These are phyloP conservation scores for Loxodes magnus DNA, from an alignment of 73 alveolate genomes.

Conservation along the genomic window DNA sequence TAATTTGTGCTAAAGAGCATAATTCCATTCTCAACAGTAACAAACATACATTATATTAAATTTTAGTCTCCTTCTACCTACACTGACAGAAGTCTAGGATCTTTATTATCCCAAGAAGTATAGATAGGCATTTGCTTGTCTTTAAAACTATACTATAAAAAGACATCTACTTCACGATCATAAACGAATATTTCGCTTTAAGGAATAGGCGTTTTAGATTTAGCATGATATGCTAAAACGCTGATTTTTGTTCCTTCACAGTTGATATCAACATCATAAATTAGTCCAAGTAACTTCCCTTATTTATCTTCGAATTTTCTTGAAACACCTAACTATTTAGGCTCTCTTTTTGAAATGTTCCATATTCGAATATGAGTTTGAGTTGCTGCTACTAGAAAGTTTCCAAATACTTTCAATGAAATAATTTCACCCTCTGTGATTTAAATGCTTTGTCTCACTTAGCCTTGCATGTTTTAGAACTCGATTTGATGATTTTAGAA, in stretches of 20 bases:
- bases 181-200: constrained; percentile 78
- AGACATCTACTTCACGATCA: constrained; percentile 89
- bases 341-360: constrained; percentile 85
- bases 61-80: constrained; percentile 42
- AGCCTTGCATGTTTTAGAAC: constrained; percentile 82
- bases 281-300: constrained; percentile 79
- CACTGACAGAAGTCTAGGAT: constrained; percentile 77
- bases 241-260: constrained; percentile 84
- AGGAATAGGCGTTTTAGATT: constrained; percentile 70
- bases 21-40: constrained; percentile 81
- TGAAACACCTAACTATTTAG: constrained; percentile 67
- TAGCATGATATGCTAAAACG: constrained; percentile 79
- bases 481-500: constrained; percentile 61
- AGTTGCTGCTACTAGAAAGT: constrained; percentile 51
- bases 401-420: constrained; percentile 55
- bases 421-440: constrained; percentile 85
- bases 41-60: constrained; percentile 63
- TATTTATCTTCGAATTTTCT: constrained; percentile 84
- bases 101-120: constrained; percentile 80
- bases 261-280: constrained; percentile 72
- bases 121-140: constrained; percentile 81
- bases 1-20: constrained; percentile 60
- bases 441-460: constrained; percentile 65
- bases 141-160: constrained; percentile 74
- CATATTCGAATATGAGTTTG: constrained; percentile 54